Percentiles rank a stretch among this genome's conserved stretches.
Evolutionary conservation across 805 yeast species (phyloP).

Genomic region (Pichia scutulata): DNA sequence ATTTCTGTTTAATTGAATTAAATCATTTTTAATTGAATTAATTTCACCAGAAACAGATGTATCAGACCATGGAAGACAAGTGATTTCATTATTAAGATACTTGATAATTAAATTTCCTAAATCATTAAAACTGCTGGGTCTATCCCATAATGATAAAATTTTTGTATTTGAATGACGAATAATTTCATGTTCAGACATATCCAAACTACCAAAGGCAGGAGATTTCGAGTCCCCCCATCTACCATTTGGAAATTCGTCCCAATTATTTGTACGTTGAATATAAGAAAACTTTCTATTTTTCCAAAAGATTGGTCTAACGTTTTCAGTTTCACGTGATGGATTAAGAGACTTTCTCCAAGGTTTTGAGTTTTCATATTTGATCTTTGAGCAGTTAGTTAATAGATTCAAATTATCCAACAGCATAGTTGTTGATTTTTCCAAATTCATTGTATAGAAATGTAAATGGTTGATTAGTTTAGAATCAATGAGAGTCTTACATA

Average conservation of each 20-base stretch:
- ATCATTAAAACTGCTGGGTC: constrained; percentile 55
- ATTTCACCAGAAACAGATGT: constrained; percentile 79
- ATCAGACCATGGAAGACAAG: constrained; percentile 91
- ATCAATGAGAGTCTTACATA: constrained; percentile 69
- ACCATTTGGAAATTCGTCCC: constrained; percentile 99
- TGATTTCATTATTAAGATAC: constrained; percentile 66
- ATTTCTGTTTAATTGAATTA: constrained; percentile 55
- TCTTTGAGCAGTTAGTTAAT: constrained; percentile 23
- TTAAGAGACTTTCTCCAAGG: constrained; percentile 94
- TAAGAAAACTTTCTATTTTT: constrained; percentile 87
- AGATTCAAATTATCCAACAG: constrained; percentile 68
- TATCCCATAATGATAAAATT: constrained; percentile 84
- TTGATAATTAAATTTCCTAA: constrained; percentile 53
- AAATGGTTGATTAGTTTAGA: constrained; percentile 75
- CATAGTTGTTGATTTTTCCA: constrained; percentile 87
- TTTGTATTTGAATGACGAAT: constrained; percentile 76
- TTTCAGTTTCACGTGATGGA: constrained; percentile 69
- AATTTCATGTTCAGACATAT: constrained; percentile 68
- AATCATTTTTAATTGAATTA: constrained; percentile 46
- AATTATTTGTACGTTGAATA: constrained; percentile 78
- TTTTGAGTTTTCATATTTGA: constrained; percentile 26
- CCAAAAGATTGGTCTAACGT: constrained; percentile 95
- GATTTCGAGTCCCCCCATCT: constrained; percentile 98
- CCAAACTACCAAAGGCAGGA: constrained; percentile 92
- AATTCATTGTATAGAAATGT: constrained; percentile 96